phyloP scores from a whole-genome alignment of 306 rosid genomes.

The Lablab purpureus region DNA sequence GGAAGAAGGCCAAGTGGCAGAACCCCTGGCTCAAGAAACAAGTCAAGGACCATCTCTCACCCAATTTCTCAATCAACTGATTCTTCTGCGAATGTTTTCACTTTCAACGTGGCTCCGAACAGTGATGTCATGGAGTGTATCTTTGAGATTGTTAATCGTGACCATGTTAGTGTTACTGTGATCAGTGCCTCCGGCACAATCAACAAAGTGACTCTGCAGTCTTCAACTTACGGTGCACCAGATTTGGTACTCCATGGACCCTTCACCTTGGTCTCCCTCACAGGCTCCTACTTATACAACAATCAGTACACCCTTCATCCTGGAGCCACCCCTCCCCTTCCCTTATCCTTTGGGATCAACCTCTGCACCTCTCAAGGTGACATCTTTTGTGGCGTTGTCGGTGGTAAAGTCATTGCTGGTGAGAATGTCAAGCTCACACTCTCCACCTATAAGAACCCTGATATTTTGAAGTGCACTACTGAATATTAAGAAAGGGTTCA shows the following conservation, averaged over 20 bases:
- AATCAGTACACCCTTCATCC: not conserved
- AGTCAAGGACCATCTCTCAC: no score
- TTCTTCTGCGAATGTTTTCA: no score
- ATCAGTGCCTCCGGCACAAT: not conserved
- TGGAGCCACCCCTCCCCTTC: conserved; percentile 7
- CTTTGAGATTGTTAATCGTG: not conserved
- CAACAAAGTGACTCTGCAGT: not conserved
- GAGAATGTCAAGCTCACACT: not conserved
- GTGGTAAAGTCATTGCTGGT: not conserved
- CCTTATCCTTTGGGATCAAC: conserved; percentile 17
- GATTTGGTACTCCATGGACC: conserved; percentile 58
- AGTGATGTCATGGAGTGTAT: not conserved
- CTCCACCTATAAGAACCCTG: not conserved
- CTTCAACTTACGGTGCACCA: not conserved
- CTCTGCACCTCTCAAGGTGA: not conserved
- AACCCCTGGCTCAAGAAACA: not conserved
- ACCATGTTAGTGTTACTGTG: not conserved
- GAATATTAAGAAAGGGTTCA: not conserved
- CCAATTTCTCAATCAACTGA: not conserved
- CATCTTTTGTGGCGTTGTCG: not conserved
- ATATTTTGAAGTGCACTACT: not conserved
- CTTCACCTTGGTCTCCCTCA: conserved; percentile 48
- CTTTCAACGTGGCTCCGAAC: not conserved
- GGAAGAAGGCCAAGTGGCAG: not conserved
- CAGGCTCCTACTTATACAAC: conserved; percentile 25